A percentile compares a stretch with the other conserved stretches of the same genome.
Evolutionary conservation across 371 early-diverging fungal genomes (phyloP).

Genomic region (Paraphysoderma sedebokerense): DNA sequence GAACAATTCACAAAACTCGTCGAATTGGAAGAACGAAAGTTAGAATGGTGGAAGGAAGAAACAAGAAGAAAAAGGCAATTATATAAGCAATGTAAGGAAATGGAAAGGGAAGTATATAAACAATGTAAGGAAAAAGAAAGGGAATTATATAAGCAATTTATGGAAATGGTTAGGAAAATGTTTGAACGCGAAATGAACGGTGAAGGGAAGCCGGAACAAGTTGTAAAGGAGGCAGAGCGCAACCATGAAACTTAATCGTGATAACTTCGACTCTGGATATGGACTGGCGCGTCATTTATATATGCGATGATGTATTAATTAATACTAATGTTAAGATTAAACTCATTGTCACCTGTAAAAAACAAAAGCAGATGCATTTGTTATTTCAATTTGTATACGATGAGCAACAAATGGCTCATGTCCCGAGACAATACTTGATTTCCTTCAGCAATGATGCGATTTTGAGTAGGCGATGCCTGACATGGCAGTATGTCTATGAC

Average conservation of each 20-base stretch:
- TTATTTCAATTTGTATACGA: too few species aligned
- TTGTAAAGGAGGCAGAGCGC: not conserved
- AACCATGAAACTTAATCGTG: not conserved
- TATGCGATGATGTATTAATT: conserved; percentile 5
- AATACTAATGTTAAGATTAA: too few species aligned
- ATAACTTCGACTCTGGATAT: not conserved
- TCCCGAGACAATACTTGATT: too few species aligned
- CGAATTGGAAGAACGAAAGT: not conserved
- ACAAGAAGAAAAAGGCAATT: not conserved
- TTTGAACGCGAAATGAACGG: not conserved
- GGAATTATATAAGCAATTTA: not conserved
- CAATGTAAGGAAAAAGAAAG: not conserved
- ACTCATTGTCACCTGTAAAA: too few species aligned
- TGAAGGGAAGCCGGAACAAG: not conserved
- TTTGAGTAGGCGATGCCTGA: too few species aligned
- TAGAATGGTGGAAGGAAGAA: conserved; percentile 1
- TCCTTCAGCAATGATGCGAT: too few species aligned
- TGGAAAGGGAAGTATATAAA: not conserved
- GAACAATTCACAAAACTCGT: not conserved
- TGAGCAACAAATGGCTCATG: too few species aligned
- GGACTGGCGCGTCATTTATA: not conserved
- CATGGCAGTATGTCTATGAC: too few species aligned
- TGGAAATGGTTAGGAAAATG: not conserved
- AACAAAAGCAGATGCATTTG: too few species aligned
- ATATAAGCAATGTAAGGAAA: not conserved